These are phyloP conservation scores for Rhypophila decipiens DNA, from an alignment of 495 filamentous ascomycete genomes.

Conservation along the genomic window DNA sequence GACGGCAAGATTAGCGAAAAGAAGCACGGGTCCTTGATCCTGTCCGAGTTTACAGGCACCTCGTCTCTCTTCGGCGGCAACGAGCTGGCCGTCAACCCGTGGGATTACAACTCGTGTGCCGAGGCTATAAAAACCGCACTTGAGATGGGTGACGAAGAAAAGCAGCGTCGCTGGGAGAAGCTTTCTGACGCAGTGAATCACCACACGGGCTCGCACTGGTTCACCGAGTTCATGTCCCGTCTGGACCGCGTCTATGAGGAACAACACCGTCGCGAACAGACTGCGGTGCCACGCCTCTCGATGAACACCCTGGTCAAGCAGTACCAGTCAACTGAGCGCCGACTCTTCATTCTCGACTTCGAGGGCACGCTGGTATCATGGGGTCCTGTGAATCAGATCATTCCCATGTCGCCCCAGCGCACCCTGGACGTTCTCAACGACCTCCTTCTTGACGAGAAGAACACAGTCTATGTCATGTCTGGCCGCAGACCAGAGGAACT, in stretches of 20 bases:
- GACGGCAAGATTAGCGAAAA: slow-evolving; percentile 68
- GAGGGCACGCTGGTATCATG: slow-evolving; percentile 85
- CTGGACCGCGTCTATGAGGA: slow-evolving; percentile 71
- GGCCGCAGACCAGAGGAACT: slow-evolving; percentile 79
- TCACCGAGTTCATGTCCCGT: slow-evolving; percentile 60
- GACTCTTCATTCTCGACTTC: slow-evolving; percentile 85
- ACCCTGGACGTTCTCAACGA: slow-evolving; percentile 75
- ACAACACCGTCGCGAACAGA: slow-evolving; percentile 73
- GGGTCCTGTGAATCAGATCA: slow-evolving; percentile 71
- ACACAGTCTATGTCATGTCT: slow-evolving; percentile 92
- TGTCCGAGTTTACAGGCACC: slow-evolving; percentile 91
- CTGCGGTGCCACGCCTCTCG: slow-evolving; percentile 76
- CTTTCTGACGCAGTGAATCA: slow-evolving; percentile 69
- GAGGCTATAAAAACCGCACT: slow-evolving; percentile 75
- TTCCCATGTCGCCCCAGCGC: slow-evolving; percentile 76
- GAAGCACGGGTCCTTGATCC: slow-evolving; percentile 79
- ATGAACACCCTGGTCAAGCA: slow-evolving; percentile 52
- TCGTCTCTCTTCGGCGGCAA: slow-evolving; percentile 73
- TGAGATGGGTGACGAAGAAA: slow-evolving; percentile 67
- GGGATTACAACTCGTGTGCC: slow-evolving; percentile 82
- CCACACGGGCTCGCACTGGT: slow-evolving; percentile 80
- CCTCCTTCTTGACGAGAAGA: slow-evolving; percentile 65
- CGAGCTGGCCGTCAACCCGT: slow-evolving; percentile 81
- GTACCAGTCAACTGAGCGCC: slow-evolving; percentile 57
- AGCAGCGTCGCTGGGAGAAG: slow-evolving; percentile 63